Conservation (phyloP, 495 filamentous ascomycete species). For the Penicillium cataractarum region DNA sequence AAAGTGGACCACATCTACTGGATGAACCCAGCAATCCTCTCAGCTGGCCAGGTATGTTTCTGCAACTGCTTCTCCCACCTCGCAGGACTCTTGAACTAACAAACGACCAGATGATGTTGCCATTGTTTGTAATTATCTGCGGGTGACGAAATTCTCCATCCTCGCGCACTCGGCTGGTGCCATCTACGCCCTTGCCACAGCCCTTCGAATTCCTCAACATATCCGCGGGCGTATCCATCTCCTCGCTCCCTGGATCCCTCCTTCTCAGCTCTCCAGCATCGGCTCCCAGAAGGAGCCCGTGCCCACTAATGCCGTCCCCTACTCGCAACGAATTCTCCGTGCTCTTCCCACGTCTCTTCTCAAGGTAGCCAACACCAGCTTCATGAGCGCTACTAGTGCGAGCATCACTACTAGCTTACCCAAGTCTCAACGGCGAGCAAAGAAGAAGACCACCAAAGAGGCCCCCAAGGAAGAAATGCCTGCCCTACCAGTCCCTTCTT, state of each 20-base stretch:
- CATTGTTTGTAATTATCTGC: slow-evolving; percentile 88
- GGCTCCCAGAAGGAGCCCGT: slow-evolving; percentile 73
- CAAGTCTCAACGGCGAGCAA: slow-evolving; percentile 66
- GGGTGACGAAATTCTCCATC: slow-evolving; percentile 95
- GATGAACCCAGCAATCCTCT: slow-evolving; percentile 84
- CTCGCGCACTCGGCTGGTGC: slow-evolving; percentile 97
- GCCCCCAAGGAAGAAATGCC: slow-evolving; percentile 28
- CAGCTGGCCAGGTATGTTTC: slow-evolving; percentile 84
- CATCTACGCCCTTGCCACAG: slow-evolving; percentile 96
- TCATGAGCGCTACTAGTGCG: slow-evolving; percentile 89
- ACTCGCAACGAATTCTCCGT: slow-evolving; percentile 87
- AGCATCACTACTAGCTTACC: slow-evolving; percentile 85
- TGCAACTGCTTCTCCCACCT: neutral
- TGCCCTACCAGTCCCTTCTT: slow-evolving; percentile 37
- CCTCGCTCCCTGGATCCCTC: slow-evolving; percentile 96
- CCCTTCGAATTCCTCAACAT: slow-evolving; percentile 92
- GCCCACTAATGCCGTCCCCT: slow-evolving; percentile 83
- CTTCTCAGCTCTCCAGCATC: slow-evolving; percentile 89
- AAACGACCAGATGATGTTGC: slow-evolving; percentile 78
- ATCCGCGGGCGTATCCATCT: slow-evolving; percentile 95
- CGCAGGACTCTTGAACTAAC: slow-evolving; percentile 16
- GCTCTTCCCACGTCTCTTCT: slow-evolving; percentile 89
- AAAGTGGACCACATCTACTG: slow-evolving; percentile 75
- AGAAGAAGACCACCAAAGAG: slow-evolving; percentile 60
- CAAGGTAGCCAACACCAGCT: slow-evolving; percentile 91